A percentile compares a stretch with the other conserved stretches of the same genome.
These are phyloP conservation scores for Pisolithus orientalis DNA, from an alignment of 768 basidiomycete species.

Conservation along the genomic window DNA sequence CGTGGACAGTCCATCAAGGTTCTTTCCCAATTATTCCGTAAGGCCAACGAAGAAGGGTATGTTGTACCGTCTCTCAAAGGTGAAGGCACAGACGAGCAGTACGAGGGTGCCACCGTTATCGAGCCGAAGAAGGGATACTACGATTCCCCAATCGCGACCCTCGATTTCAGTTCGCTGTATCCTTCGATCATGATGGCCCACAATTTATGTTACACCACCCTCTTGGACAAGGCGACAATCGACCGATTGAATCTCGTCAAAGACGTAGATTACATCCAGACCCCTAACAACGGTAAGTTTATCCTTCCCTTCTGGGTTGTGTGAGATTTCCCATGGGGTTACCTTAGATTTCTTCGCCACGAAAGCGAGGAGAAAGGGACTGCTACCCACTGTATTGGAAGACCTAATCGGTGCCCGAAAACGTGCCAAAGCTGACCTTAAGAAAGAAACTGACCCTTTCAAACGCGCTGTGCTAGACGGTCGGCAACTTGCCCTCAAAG, in stretches of 20 bases:
- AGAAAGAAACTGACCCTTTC: conserved; percentile 95
- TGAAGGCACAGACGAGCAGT: conserved; percentile 93
- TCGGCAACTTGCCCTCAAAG: conserved; percentile 94
- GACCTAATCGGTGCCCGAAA: conserved; percentile 92
- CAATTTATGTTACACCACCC: conserved; percentile 95
- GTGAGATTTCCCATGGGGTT: neutral
- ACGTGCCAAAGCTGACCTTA: conserved; percentile 90
- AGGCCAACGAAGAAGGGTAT: conserved; percentile 88
- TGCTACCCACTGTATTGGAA: conserved; percentile 88
- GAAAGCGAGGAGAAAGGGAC: conserved; percentile 68
- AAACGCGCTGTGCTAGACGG: conserved; percentile 96
- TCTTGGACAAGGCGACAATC: conserved; percentile 76
- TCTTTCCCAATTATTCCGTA: conserved; percentile 89
- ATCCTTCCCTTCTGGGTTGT: neutral
- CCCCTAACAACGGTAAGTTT: conserved; percentile 84
- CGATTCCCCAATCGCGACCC: conserved; percentile 91
- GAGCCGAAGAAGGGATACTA: conserved; percentile 96
- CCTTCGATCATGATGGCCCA: conserved; percentile 99
- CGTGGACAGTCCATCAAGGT: conserved; percentile 99
- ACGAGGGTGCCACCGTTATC: conserved; percentile 98
- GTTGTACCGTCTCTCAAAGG: conserved; percentile 78
- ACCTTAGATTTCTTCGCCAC: conserved; percentile 78
- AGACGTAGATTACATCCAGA: conserved; percentile 87
- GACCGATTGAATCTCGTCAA: conserved; percentile 73
- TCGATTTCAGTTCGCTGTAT: conserved; percentile 98